Evolutionary conservation across 2,329 filamentous ascomycete species (phyloP), one percentile per base, ranked within the genome.

Genomic region (Aspergillus ochraceoroseus): DNA sequence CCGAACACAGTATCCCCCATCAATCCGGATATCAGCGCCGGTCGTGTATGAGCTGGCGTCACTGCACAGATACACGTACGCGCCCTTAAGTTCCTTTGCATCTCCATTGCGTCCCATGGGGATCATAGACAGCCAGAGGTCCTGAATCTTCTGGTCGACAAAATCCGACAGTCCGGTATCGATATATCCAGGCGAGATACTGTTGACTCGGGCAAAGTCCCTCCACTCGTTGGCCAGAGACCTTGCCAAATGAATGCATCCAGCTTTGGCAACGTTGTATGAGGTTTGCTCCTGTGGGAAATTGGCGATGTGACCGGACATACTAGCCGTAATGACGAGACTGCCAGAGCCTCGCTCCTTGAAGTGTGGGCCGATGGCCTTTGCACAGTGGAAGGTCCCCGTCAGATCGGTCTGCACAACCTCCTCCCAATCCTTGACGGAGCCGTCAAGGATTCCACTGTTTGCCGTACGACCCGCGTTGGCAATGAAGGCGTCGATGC

Each of bases 381-480:
- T 86, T 17, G 87, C 87, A 48, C 87, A 94, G 76, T 89, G 79
- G 67, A 87, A 86, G 18, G 76, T 80, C 8, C 88, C 89, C n/a
- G 81, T 92, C 53, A 94, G 74, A 66, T 95, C 94, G 57, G 90
- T 82, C 55, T 84, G 77, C 64, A 94, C 75, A 72, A 94, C 86
- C 64, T 80, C 77, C 61, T 88, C 80, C 60, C 80, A 79, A 59
- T 87, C 84, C 58, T 82, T 74, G 14, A 84, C 79, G 15, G 78
- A 76, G 59, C 79, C 79, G 48, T 87, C 83, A 33, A 86, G 70
- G 57, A 86, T 74, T 43, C 82, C 83, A 40, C 68, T 70, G 67
- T 82, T 75, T 52, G 83, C 82, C 4, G 83, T 85, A 46, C 79
- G 76, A 41, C 83, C 83, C 13, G 83, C 82, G 63, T 83, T 83